A percentile compares a stretch with the other conserved stretches of the same genome.
These are phyloP conservation scores for Sequoiadendron giganteum DNA, from an alignment of 75 land plant genomes.

Conservation along the genomic window DNA sequence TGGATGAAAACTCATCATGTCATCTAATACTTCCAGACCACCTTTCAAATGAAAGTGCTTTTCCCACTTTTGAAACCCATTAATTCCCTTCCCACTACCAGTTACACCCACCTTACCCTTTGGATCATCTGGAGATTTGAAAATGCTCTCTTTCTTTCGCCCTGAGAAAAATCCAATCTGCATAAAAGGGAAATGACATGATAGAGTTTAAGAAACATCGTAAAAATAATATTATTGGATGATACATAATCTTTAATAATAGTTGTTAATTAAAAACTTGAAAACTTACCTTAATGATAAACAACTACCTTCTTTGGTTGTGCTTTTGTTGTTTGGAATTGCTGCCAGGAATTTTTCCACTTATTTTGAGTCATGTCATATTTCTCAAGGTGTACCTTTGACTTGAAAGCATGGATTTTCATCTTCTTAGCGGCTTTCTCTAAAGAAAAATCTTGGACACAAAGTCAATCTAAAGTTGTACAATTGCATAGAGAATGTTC, in stretches of 20 bases:
- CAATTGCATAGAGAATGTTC: neutral
- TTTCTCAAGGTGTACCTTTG: constrained; percentile 83
- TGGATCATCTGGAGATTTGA: constrained; percentile 99
- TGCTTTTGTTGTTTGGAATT: constrained; percentile 92
- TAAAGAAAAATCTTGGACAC: constrained; percentile 1
- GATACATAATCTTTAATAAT: neutral
- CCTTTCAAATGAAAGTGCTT: constrained; percentile 91
- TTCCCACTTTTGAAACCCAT: constrained; percentile 97
- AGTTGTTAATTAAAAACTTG: neutral
- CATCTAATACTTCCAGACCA: constrained; percentile 51
- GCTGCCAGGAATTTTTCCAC: constrained; percentile 98
- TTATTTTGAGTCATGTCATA: constrained; percentile 91
- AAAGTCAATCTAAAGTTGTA: neutral
- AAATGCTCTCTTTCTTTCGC: constrained; percentile 94
- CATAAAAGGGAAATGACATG: neutral
- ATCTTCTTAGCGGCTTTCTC: constrained; percentile 93
- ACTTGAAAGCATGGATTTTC: constrained; percentile 99
- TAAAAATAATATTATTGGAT: neutral
- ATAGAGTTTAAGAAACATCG: neutral
- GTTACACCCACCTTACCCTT: constrained; percentile 97
- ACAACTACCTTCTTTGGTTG: constrained; percentile 76
- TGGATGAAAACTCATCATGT: neutral
- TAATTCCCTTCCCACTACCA: constrained; percentile 97
- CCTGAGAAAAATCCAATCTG: constrained; percentile 98
- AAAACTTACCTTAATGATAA: neutral